Evolutionary conservation across 106 monocot species (phyloP), one percentile per base, ranked within the genome.

Genomic region (Dactylorhiza incarnata): DNA sequence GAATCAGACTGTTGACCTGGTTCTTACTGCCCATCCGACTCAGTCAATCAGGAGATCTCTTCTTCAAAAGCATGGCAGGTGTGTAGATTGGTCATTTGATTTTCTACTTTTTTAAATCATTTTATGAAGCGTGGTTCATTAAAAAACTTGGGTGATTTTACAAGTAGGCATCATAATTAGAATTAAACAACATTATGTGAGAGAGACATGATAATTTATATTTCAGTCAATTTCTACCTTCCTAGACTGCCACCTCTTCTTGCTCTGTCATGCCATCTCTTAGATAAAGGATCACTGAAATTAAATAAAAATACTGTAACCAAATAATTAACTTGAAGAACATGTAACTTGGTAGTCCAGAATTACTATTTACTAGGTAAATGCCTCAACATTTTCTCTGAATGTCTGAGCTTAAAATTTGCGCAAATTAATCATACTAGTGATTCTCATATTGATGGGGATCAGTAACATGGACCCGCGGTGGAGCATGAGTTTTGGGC

Each of bases 11-110:
- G 85, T 95, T 37, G 95, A 95, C 68, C 78, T 95, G 46, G 95
- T 95, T 74, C 68, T 95, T 46, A 95, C 95, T 55, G 95, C 95
- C 20, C 95, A 95, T 83, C 95, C 95, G 17, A 95, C 95, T 71
- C 95, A 95, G 79, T 95, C 95, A 17, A 81, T 95, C 25, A 80
- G 95, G 78, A 82, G 95, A 73, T 95, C 95, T 29, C 81, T 95
- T 75, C 95, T 95, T 78, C 95, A 95, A 72, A 95, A 95, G 75
- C 92, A 95, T 77, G 88, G 68, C 16, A 90, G 95, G 95, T 95
- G 45, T 55, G 43, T 48, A 62, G 6, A 74, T 25, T 54, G n/a
- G 37, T 72, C 10, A 48, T 72, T 72, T 72, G 49, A 49, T 49
- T 19, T 72, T n/a, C 49, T 72, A 5, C 7, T 6, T 23, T 48